Conservation (phyloP, 768 basidiomycete species). For the Termitomyces sp. region DNA sequence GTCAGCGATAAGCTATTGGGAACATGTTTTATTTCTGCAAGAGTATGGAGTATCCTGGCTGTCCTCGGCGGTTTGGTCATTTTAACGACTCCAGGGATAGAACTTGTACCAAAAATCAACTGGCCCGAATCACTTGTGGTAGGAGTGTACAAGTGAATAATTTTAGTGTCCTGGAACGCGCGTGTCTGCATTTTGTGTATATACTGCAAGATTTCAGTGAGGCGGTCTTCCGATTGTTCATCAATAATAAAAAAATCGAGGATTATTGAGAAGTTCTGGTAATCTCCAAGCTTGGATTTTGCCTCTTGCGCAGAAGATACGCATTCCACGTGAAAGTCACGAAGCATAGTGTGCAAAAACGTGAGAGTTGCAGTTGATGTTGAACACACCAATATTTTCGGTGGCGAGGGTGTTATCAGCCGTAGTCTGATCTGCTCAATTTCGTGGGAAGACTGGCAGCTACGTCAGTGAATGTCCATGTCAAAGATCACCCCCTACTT, state of each 20-base stretch:
- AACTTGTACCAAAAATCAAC: constrained; percentile 46
- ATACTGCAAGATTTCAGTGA: constrained; percentile 53
- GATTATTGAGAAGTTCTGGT: constrained; percentile 25
- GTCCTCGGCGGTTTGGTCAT: constrained; percentile 73
- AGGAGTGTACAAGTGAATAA: constrained; percentile 72
- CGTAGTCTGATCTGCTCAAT: constrained; percentile 43
- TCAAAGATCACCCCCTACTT: constrained; percentile 32
- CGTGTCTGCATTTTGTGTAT: constrained; percentile 37
- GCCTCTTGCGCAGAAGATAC: constrained; percentile 45
- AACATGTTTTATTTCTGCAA: constrained; percentile 58
- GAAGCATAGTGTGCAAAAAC: constrained; percentile 55
- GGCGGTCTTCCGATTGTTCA: constrained; percentile 57
- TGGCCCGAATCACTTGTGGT: constrained; percentile 57
- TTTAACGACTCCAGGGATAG: constrained; percentile 54
- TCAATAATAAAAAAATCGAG: constrained; percentile 70
- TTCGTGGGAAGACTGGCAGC: constrained; percentile 40
- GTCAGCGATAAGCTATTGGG: constrained; percentile 39
- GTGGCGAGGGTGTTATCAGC: constrained; percentile 44
- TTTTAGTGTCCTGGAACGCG: constrained; percentile 51
- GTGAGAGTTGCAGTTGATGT: constrained; percentile 53
- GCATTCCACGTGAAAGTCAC: constrained; percentile 46
- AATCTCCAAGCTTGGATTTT: constrained; percentile 36
- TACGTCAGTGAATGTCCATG: constrained; percentile 1
- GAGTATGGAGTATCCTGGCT: constrained; percentile 54
- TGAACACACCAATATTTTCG: constrained; percentile 55